A percentile compares a stretch with the other conserved stretches of the same genome.
Evolutionary conservation across 768 basidiomycete genomes (phyloP).

Genomic region (Rhodotorula taiwanensis): DNA sequence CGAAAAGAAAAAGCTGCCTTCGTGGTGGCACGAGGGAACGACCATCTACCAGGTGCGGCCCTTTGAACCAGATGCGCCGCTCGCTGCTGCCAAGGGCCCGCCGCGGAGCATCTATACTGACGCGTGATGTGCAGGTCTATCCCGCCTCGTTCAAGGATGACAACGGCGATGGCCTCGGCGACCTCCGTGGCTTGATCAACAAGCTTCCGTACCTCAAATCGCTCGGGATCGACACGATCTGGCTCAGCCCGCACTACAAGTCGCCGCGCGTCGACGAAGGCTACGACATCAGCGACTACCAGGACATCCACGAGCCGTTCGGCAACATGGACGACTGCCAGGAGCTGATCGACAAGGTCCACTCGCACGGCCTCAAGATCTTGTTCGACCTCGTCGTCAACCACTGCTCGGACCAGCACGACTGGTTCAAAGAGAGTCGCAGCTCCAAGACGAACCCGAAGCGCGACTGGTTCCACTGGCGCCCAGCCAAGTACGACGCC

Average conservation of each 20-base stretch:
- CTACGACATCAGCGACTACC: conserved; percentile 43
- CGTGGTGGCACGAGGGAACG: conserved; percentile 49
- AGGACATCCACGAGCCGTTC: conserved; percentile 58
- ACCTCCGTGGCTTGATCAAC: conserved; percentile 58
- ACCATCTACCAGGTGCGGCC: conserved; percentile 53
- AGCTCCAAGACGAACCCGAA: conserved; percentile 54
- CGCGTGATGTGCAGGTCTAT: conserved; percentile 49
- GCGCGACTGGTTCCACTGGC: conserved; percentile 73
- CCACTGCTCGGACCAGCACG: conserved; percentile 59
- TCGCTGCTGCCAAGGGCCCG: too few species aligned
- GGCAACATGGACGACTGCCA: conserved; percentile 54
- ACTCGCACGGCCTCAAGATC: conserved; percentile 63
- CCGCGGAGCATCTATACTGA: neutral
- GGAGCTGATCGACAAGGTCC: conserved; percentile 46
- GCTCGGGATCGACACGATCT: conserved; percentile 51
- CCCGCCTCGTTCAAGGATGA: conserved; percentile 64
- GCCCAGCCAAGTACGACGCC: conserved; percentile 53
- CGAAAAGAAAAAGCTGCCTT: conserved; percentile 1
- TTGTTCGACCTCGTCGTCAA: conserved; percentile 64
- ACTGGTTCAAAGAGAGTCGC: conserved; percentile 62
- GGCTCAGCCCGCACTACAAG: conserved; percentile 66
- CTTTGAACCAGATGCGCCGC: neutral
- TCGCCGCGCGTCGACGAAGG: conserved; percentile 52
- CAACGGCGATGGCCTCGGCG: conserved; percentile 65
- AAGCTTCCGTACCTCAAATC: conserved; percentile 65